phyloP scores from a whole-genome alignment of 169 alveolate genomes.

The Cryptosporidium ubiquitum region DNA sequence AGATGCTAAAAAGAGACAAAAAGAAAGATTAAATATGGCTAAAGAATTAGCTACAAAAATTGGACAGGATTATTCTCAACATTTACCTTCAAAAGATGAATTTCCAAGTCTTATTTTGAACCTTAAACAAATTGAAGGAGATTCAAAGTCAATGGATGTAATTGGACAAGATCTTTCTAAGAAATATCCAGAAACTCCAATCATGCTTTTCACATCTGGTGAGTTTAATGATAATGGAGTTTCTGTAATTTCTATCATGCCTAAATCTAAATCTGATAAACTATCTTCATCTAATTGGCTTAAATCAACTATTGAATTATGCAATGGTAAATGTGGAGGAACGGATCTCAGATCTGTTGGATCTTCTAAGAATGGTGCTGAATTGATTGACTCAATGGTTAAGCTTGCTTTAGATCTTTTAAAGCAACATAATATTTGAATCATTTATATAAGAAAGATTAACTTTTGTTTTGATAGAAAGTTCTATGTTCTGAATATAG shows the following conservation, averaged over 20 bases:
- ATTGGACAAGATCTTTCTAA: slow-evolving; percentile 25
- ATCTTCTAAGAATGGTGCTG: slow-evolving; percentile 38
- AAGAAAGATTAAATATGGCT: slow-evolving; percentile 52
- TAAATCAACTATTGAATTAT: slow-evolving; percentile 44
- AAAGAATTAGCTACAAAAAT: slow-evolving; percentile 35
- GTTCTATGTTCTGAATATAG: background rate
- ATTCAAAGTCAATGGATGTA: slow-evolving; percentile 46
- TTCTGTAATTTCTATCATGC: slow-evolving; percentile 51
- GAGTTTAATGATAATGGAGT: slow-evolving; percentile 45
- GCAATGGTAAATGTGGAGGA: slow-evolving; percentile 70
- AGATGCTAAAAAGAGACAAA: slow-evolving; percentile 46
- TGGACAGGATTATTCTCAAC: background rate
- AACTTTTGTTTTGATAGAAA: no score
- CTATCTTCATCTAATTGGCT: slow-evolving; percentile 25
- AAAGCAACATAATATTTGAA: background rate
- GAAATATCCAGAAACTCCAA: slow-evolving; percentile 10
- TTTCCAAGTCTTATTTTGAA: slow-evolving; percentile 2
- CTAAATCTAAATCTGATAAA: slow-evolving; percentile 3
- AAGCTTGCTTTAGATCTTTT: background rate
- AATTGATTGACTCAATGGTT: slow-evolving; percentile 16
- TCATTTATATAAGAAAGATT: background rate
- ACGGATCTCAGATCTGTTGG: slow-evolving; percentile 37
- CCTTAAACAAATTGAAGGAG: slow-evolving; percentile 33
- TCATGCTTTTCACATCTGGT: slow-evolving; percentile 63
- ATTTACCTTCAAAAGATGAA: background rate